phyloP scores from a whole-genome alignment of 2,329 filamentous ascomycete species.

The Pochonia chlamydosporia region DNA sequence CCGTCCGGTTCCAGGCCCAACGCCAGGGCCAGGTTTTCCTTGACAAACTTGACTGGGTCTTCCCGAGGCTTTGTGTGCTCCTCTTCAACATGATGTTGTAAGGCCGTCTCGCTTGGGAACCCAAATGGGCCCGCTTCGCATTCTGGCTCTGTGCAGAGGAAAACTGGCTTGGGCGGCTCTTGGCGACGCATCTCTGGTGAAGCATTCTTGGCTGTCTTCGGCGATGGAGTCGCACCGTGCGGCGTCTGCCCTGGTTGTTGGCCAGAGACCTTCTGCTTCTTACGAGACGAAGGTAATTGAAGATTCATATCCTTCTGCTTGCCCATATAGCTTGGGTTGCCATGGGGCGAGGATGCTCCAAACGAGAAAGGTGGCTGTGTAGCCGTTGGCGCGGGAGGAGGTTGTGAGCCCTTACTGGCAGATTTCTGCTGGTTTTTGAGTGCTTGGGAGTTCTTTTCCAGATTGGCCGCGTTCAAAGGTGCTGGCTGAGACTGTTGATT shows the following conservation, averaged over 20 bases:
- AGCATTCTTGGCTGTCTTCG: slow-evolving; percentile 39
- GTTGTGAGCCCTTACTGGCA: slow-evolving; percentile 39
- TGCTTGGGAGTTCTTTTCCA: slow-evolving; percentile 46
- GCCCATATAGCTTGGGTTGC: slow-evolving; percentile 50
- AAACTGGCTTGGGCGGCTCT: slow-evolving; percentile 34
- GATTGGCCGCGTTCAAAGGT: slow-evolving; percentile 40
- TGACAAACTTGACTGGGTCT: slow-evolving; percentile 47
- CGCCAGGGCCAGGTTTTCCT: slow-evolving; percentile 41
- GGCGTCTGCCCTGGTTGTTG: slow-evolving; percentile 32
- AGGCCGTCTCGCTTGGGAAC: slow-evolving; percentile 49
- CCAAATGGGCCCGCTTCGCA: slow-evolving; percentile 46
- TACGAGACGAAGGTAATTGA: slow-evolving; percentile 51
- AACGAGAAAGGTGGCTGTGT: slow-evolving; percentile 52
- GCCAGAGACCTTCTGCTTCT: slow-evolving; percentile 45
- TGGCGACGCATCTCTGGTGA: slow-evolving; percentile 39
- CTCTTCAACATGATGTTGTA: slow-evolving; percentile 48
- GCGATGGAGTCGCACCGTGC: slow-evolving; percentile 36
- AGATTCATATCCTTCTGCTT: slow-evolving; percentile 49
- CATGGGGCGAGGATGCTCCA: slow-evolving; percentile 51
- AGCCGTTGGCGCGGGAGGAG: slow-evolving; percentile 52
- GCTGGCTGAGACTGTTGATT: slow-evolving; percentile 17
- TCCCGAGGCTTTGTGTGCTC: slow-evolving; percentile 52
- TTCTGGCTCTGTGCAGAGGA: slow-evolving; percentile 46
- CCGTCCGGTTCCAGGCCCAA: slow-evolving; percentile 50
- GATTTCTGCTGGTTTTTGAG: slow-evolving; percentile 33